A percentile compares a stretch with the other conserved stretches of the same genome.
phyloP scores from a whole-genome alignment of 257 asterid genomes.

The Solanum pinnatisectum region DNA sequence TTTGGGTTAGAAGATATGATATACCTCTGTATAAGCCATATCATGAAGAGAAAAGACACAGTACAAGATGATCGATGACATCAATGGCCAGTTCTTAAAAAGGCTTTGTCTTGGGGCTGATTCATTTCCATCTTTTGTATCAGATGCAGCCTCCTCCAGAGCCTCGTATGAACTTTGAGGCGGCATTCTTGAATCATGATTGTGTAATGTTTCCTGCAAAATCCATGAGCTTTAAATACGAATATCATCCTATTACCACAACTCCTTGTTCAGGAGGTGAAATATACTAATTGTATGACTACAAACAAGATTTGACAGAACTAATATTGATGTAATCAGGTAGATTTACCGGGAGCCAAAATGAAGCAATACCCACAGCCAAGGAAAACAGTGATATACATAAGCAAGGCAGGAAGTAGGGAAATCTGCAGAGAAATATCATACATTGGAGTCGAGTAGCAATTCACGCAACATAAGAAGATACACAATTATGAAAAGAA shows the following conservation, averaged over 20 bases:
- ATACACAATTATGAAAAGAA: background rate
- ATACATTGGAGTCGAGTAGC: background rate
- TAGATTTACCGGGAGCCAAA: constrained; percentile 7
- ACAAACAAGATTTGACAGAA: background rate
- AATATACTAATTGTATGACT: too few relatives aligned
- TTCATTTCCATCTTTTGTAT: background rate
- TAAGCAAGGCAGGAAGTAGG: constrained; percentile 1
- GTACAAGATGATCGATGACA: constrained; percentile 12
- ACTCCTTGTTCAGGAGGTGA: background rate
- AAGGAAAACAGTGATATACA: background rate
- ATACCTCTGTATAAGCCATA: constrained; percentile 13
- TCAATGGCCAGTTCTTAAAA: constrained; percentile 11
- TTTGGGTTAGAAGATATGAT: background rate
- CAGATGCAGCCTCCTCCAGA: background rate
- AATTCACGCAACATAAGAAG: background rate
- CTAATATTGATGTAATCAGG: background rate
- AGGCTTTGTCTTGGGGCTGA: background rate
- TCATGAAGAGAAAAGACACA: constrained; percentile 12
- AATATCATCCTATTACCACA: background rate
- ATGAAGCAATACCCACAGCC: background rate
- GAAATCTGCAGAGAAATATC: background rate
- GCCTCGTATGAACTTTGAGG: background rate
- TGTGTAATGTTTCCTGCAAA: constrained; percentile 6
- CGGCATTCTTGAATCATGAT: background rate
- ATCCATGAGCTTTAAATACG: background rate